Percentiles rank a stretch among this genome's conserved stretches.
Conservation (phyloP, 2,329 filamentous ascomycete species). For the Penicillium sp. region DNA sequence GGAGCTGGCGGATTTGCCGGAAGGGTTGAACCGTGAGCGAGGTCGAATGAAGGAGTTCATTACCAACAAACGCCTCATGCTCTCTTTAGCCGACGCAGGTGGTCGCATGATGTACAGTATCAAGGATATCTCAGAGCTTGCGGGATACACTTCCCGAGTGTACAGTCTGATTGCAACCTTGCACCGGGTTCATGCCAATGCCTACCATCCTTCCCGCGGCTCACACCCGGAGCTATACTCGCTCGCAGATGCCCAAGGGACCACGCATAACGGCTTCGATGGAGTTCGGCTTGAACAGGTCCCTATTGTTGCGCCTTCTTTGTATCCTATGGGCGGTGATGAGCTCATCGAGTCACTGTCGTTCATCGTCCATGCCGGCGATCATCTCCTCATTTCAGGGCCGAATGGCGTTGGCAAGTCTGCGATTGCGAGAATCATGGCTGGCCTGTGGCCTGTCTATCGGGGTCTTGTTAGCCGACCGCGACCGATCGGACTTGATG, state of each 20-base stretch:
- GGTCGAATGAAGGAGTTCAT: conserved; percentile 98
- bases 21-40: conserved; percentile 54
- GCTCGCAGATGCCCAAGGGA: conserved; percentile 85
- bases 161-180: conserved; percentile 93
- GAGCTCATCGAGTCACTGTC: conserved; percentile 84
- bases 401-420: conserved; percentile 93
- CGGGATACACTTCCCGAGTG: conserved; percentile 90
- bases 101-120: conserved; percentile 99
- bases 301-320: conserved; percentile 78
- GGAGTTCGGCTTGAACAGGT: conserved; percentile 90
- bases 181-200: conserved; percentile 84
- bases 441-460: conserved; percentile 93
- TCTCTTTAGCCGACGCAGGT: conserved; percentile 91
- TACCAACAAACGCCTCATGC: conserved; percentile 97
- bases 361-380: conserved; percentile 81
- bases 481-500: conserved; percentile 71
- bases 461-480: conserved; percentile 85
- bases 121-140: conserved; percentile 92
- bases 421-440: conserved; percentile 77
- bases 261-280: conserved; percentile 89
- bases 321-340: conserved; percentile 87
- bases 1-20: conserved; percentile 51
- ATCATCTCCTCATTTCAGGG: conserved; percentile 90
- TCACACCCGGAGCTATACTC: conserved; percentile 76
- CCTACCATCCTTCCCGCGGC: conserved; percentile 67